A percentile compares a stretch with the other conserved stretches of the same genome.
Evolutionary conservation across 331 rosid genomes (phyloP).

Genomic region (Phaseolus coccineus): DNA sequence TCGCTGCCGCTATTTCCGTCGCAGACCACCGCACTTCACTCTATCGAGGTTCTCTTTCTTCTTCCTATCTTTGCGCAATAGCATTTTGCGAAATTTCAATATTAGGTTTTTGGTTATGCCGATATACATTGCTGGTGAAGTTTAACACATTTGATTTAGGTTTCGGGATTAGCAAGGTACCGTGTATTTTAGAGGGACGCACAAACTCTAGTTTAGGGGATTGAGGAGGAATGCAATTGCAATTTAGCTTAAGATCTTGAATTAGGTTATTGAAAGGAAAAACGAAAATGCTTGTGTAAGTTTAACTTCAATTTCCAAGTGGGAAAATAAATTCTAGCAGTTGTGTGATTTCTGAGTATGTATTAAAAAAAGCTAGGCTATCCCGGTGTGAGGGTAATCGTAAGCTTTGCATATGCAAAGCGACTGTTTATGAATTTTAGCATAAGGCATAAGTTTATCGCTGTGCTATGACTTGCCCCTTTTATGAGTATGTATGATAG

Average conservation of each 20-base stretch:
- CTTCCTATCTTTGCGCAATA: not conserved
- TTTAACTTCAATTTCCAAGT: slow-evolving; percentile 19
- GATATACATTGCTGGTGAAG: not conserved
- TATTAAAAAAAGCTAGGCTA: not conserved
- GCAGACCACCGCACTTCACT: not conserved
- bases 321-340: slow-evolving; percentile 2
- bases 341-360: not conserved
- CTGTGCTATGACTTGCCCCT: no score
- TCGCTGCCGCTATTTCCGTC: slow-evolving; percentile 32
- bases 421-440: no score
- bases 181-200: slow-evolving; percentile 11
- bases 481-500: not conserved
- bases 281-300: not conserved
- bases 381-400: no score
- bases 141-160: slow-evolving; percentile 29
- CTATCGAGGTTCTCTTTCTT: slow-evolving; percentile 39
- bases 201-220: slow-evolving; percentile 32
- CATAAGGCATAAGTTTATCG: no score
- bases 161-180: slow-evolving; percentile 11
- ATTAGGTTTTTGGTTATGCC: slow-evolving; percentile 27
- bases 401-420: no score
- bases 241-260: not conserved
- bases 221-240: slow-evolving; percentile 6
- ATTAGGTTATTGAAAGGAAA: not conserved
- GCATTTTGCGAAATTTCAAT: slow-evolving; percentile 25